phyloP scores from a whole-genome alignment of 1,284 basidiomycete genomes.

The Amylostereum areolatum region DNA sequence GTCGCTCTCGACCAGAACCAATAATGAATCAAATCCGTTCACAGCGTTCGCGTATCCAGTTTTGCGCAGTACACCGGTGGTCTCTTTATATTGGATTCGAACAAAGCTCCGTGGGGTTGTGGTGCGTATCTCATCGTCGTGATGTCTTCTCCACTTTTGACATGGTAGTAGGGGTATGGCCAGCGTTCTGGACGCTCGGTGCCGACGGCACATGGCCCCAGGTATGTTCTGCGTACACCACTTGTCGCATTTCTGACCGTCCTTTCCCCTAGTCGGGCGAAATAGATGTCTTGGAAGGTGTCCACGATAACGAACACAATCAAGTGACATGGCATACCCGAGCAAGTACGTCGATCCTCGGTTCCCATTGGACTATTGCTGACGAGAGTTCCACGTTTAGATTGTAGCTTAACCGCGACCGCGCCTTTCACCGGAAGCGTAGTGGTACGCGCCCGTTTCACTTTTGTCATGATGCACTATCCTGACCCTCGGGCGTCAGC shows the following conservation, averaged over 20 bases:
- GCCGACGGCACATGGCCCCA: constrained; percentile 12
- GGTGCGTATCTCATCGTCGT: constrained; percentile 32
- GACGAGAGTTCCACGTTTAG: constrained; percentile 18
- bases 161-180: constrained; percentile 6
- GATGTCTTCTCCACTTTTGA: neutral
- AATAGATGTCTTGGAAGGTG: constrained; percentile 78
- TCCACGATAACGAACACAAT: constrained; percentile 71
- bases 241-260: constrained; percentile 1
- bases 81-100: constrained; percentile 64
- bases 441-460: neutral
- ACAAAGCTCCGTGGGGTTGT: constrained; percentile 67
- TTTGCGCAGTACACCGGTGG: constrained; percentile 54
- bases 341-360: constrained; percentile 28
- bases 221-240: constrained; percentile 3
- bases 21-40: neutral
- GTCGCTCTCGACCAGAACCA: neutral
- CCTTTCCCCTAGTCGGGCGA: constrained; percentile 49
- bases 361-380: neutral
- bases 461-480: no score
- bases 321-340: constrained; percentile 72
- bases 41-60: constrained; percentile 57
- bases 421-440: constrained; percentile 10
- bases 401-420: constrained; percentile 38
- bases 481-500: constrained; percentile 16
- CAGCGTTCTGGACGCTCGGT: constrained; percentile 26